Base-by-base conservation (phyloP, 164 flowering plant species). In the Litsea cubeba region DNA sequence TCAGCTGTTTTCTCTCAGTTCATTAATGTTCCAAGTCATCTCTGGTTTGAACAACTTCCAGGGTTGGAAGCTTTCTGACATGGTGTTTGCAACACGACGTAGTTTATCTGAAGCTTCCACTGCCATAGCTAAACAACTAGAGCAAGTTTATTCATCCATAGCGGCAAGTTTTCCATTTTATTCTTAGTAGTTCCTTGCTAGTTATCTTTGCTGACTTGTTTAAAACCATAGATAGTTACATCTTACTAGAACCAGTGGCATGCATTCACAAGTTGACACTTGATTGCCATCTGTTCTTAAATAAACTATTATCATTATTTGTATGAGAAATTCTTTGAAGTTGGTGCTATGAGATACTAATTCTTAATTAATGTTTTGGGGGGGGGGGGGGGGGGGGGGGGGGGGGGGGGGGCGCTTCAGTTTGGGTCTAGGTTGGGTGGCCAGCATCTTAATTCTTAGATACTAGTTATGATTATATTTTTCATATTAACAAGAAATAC, bases 41-140 rank as follows among this genome's bases (percentile, higher is more conserved):
- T 64, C 22, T 71, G 32, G 65, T 67, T n/a, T 32, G 64, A 35
- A 32, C 54, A 30, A 40, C 64, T 82, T 81, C 62, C 89, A 96
- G 99, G 99, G 99, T 10, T 96, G 98, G 99, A 93, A 87, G 76
- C 87, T 96, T 76, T 88, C 97, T 82, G 91, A 89, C 79, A 74
- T 96, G 88, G 89, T 90, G 94, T 93, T 93, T 86, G 97, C 91
- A 17, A 89, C 97, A 3, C 88, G 82, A 76, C 99, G 97, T 23
- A 76, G 95, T 72, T 85, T 95, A 70, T 75, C 90, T 62, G 95
- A 95, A 84, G 94, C 97, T 78, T 83, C 91, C 75, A 74, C 76
- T 62, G 71, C 82, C 68, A 82, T 95, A 8, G 89, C 86, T 57
- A 89, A 83, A 70, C 90, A 90, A 74, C 93, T 93, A 67, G 99